Percentiles rank a stretch among this genome's conserved stretches.
Conservation (phyloP, 169 alveolate species). For the Plasmodium vinckei region DNA sequence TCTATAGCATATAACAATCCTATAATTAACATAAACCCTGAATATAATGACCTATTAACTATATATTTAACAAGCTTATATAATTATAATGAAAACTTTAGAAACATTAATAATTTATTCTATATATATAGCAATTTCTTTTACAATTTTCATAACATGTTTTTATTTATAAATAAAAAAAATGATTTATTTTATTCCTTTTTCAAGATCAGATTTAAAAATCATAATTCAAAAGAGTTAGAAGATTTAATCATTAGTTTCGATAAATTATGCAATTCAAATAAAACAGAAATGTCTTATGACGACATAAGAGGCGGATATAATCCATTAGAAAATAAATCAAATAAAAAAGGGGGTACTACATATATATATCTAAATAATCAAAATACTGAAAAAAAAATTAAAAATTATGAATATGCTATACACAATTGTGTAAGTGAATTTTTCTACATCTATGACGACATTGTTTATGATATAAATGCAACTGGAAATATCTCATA, state of each 20-base stretch:
- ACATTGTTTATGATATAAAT: constrained; percentile 39
- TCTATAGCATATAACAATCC: constrained; percentile 40
- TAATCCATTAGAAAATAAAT: not conserved
- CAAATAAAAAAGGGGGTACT: not conserved
- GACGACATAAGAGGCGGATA: not conserved
- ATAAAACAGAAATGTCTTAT: not conserved
- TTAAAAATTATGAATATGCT: constrained; percentile 16
- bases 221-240: constrained; percentile 8
- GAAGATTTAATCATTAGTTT: not conserved
- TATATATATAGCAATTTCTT: constrained; percentile 52
- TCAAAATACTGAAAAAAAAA: not conserved
- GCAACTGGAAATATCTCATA: constrained; percentile 37
- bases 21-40: constrained; percentile 33
- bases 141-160: constrained; percentile 49
- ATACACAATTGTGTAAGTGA: constrained; percentile 61
- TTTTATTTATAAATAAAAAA: constrained; percentile 35
- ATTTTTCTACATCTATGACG: constrained; percentile 44
- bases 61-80: constrained; percentile 34
- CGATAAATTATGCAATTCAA: not conserved
- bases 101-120: constrained; percentile 39
- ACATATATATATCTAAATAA: not conserved
- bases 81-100: constrained; percentile 24
- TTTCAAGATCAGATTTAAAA: constrained; percentile 40
- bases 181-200: constrained; percentile 47
- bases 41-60: constrained; percentile 21